These are phyloP conservation scores for Paecilomyces sp. DNA, from an alignment of 2,329 filamentous ascomycete species.

Conservation along the genomic window DNA sequence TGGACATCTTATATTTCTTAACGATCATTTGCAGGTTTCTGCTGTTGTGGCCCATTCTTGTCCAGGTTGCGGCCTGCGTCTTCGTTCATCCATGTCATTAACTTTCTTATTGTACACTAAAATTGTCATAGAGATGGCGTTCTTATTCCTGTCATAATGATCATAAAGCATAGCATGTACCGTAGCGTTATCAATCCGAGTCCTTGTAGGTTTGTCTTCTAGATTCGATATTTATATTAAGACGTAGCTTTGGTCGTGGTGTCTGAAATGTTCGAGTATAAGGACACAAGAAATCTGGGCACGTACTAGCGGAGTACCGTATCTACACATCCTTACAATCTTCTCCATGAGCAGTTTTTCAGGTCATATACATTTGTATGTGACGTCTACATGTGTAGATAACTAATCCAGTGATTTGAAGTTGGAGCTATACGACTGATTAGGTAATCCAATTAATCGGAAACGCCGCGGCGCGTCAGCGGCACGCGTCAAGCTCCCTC, in stretches of 20 bases:
- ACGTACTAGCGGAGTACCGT: no score
- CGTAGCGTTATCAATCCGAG: not conserved
- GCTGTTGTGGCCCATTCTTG: not conserved
- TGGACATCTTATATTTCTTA: not conserved
- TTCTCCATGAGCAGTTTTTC: no score
- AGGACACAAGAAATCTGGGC: no score
- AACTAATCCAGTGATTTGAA: no score
- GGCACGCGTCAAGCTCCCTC: slow-evolving; percentile 25
- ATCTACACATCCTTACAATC: no score
- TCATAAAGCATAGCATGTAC: not conserved
- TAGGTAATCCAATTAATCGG: slow-evolving; percentile 11
- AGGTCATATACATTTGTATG: no score
- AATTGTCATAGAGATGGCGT: not conserved
- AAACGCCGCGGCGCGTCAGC: slow-evolving; percentile 15
- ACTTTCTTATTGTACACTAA: not conserved
- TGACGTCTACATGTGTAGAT: no score
- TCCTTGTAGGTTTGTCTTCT: not conserved
- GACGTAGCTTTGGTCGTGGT: not conserved
- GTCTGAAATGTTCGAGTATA: no score
- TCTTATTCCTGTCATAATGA: not conserved
- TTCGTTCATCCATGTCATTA: not conserved
- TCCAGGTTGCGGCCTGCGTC: not conserved
- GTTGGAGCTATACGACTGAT: not conserved
- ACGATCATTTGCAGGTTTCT: not conserved
- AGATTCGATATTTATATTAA: not conserved